phyloP scores from a whole-genome alignment of 2,329 filamentous ascomycete genomes.

The Microsporum canis region DNA sequence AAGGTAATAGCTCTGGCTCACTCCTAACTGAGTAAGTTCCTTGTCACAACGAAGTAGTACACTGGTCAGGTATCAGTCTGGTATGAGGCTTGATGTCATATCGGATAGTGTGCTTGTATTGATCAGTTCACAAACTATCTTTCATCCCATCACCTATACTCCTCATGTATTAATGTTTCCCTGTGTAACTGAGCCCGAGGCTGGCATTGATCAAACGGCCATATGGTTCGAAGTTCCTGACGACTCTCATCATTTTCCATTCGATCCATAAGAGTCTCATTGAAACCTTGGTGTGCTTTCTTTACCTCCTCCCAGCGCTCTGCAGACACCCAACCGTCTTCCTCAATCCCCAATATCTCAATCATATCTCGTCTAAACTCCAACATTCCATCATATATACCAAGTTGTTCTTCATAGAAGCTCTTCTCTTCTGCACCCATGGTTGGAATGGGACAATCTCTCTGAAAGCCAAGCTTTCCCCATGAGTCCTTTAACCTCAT shows the following conservation, averaged over 20 bases:
- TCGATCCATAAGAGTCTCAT: slow-evolving; percentile 11
- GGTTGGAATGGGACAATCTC: slow-evolving; percentile 12
- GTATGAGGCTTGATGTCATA: too few species aligned
- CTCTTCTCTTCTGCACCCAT: slow-evolving; percentile 8
- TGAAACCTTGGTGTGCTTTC: slow-evolving; percentile 10
- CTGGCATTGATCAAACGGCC: slow-evolving; percentile 14
- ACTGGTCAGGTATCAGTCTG: too few species aligned
- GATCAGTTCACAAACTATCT: too few species aligned
- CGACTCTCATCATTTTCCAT: slow-evolving; percentile 14
- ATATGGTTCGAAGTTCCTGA: slow-evolving; percentile 14
- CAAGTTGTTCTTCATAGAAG: slow-evolving; percentile 13
- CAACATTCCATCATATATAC: slow-evolving; percentile 11
- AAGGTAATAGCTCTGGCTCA: too few species aligned
- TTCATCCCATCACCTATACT: too few species aligned
- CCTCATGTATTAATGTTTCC: too few species aligned
- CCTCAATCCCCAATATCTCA: slow-evolving; percentile 13
- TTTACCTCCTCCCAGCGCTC: slow-evolving; percentile 13
- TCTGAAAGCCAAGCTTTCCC: slow-evolving; percentile 31
- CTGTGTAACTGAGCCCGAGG: background rate
- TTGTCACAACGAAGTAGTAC: too few species aligned
- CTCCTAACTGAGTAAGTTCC: too few species aligned
- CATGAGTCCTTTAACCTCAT: slow-evolving; percentile 28
- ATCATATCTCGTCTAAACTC: slow-evolving; percentile 13
- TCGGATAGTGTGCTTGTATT: too few species aligned
- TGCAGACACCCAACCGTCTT: slow-evolving; percentile 12